Evolutionary conservation across 305 asterid genomes (phyloP).

Genomic region (Solanum hybrid): DNA sequence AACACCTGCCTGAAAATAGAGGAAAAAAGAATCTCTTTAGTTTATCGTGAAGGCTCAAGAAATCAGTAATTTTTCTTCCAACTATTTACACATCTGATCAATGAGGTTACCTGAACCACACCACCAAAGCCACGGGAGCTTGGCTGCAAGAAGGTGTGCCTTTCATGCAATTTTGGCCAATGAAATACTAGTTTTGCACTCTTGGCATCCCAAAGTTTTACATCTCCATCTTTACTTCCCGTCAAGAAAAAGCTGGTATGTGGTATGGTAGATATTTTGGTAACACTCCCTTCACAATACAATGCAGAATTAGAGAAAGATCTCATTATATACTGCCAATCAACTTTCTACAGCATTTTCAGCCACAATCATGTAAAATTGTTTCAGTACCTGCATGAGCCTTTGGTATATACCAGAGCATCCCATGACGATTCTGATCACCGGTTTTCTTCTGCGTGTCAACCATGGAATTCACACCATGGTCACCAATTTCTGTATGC

Average conservation of each 20-base stretch:
- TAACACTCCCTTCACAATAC: conserved; percentile 62
- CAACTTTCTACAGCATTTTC: conserved; percentile 4
- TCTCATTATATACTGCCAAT: neutral
- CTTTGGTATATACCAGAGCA: conserved; percentile 99
- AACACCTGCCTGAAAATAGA: conserved; percentile 63
- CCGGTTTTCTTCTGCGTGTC: conserved; percentile 71
- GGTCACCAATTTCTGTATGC: conserved; percentile 55
- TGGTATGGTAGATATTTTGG: conserved; percentile 81
- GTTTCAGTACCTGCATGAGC: conserved; percentile 85
- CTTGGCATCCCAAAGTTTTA: conserved; percentile 99
- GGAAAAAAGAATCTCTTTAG: neutral
- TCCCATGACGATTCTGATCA: conserved; percentile 96
- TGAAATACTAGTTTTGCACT: conserved; percentile 75
- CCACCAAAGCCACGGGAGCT: conserved; percentile 90
- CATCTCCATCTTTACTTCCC: conserved; percentile 99
- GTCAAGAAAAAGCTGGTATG: conserved; percentile 92
- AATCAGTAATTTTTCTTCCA: neutral
- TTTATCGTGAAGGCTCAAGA: neutral
- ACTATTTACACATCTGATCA: neutral
- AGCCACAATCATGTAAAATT: neutral
- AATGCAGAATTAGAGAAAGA: conserved; percentile 9
- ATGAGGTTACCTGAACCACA: conserved; percentile 65
- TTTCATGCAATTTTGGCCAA: conserved; percentile 96
- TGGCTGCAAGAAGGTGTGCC: conserved; percentile 84
- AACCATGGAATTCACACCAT: conserved; percentile 43